These are phyloP conservation scores for Suzukiozyma palmioleophila DNA, from an alignment of 1,139 yeast genomes.

Conservation along the genomic window DNA sequence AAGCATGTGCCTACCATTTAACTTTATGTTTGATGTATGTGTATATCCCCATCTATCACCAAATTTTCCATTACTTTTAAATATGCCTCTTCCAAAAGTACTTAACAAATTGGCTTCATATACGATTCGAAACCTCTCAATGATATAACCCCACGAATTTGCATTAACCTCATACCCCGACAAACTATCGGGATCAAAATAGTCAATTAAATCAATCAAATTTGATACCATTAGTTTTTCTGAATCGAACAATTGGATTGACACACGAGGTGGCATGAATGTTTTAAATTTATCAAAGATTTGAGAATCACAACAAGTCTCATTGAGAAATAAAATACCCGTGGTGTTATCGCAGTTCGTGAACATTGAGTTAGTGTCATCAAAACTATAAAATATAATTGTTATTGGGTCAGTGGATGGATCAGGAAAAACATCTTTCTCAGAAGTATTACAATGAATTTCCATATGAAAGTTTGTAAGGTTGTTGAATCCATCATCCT, in stretches of 20 bases:
- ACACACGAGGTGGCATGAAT: constrained; percentile 3
- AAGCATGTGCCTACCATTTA: constrained; percentile 77
- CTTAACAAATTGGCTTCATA: constrained; percentile 51
- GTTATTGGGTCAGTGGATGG: constrained; percentile 57
- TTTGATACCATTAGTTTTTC: constrained; percentile 57
- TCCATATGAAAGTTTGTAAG: constrained; percentile 62
- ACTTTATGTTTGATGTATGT: constrained; percentile 63
- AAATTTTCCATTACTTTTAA: constrained; percentile 46
- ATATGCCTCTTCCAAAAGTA: constrained; percentile 40
- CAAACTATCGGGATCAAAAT: constrained; percentile 80
- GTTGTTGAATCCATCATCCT: constrained; percentile 43
- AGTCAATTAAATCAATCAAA: constrained; percentile 52
- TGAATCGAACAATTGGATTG: constrained; percentile 31
- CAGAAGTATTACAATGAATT: constrained; percentile 55
- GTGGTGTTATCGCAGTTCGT: constrained; percentile 10
- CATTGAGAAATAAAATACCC: constrained; percentile 15
- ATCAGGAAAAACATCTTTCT: constrained; percentile 50
- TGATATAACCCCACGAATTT: constrained; percentile 83
- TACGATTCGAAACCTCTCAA: constrained; percentile 53
- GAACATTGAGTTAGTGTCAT: constrained; percentile 38
- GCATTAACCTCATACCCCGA: constrained; percentile 82
- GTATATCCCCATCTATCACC: constrained; percentile 81
- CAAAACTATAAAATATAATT: constrained; percentile 61
- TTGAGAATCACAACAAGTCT: constrained; percentile 9
- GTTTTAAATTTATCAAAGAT: constrained; percentile 7